Base-by-base conservation (phyloP, 2,329 filamentous ascomycete species). In the Lizonia empirigonia region DNA sequence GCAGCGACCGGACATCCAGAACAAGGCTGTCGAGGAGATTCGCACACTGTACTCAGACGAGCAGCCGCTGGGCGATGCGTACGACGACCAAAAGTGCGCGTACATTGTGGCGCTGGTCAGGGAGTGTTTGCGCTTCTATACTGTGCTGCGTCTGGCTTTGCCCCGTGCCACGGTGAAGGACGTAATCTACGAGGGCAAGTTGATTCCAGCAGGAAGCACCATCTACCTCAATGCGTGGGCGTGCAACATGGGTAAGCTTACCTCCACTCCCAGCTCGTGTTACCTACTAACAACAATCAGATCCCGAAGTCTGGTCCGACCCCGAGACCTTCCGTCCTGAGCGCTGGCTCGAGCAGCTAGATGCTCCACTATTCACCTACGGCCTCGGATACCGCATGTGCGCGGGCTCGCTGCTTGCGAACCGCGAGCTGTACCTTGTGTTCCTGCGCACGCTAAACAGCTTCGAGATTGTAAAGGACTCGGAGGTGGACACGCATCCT, bases 321-420 rank as follows among this genome's bases (percentile, higher is more conserved):
- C 81, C 84, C 1, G 77, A 82, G 26, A 76, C 74, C 5, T 86
- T 87, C 72, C 77, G 82, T 8, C 82, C 82, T 0, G 83, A 86
- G 63, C 77, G 85, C 20, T 88, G 84, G 84, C 70, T 85, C 9
- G 82, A 85, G 64, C 78, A 84, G 38, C 83, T 84, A 0, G 83
- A 87, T 22, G 83, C 83, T 4, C 84, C 84, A 1, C 69, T 87
- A 10, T 87, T 87, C 67, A 85, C 84, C 0, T 87, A 86, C 50
- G 85, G 85, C 0, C 74, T 87, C 8, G 85, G 85, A 1, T 87
- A 86, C 57, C 80, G 85, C 30, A 88, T 88, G 85, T 88, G 85
- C 55, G 84, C 85, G 0, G 85, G 84, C 29, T 84, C 79, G 1
- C 63, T 85, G 30, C 75, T 87, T 2, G 84, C 85, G 9, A 87